Conservation (phyloP, 805 yeast species). For the Wickerhamiella galacta region DNA sequence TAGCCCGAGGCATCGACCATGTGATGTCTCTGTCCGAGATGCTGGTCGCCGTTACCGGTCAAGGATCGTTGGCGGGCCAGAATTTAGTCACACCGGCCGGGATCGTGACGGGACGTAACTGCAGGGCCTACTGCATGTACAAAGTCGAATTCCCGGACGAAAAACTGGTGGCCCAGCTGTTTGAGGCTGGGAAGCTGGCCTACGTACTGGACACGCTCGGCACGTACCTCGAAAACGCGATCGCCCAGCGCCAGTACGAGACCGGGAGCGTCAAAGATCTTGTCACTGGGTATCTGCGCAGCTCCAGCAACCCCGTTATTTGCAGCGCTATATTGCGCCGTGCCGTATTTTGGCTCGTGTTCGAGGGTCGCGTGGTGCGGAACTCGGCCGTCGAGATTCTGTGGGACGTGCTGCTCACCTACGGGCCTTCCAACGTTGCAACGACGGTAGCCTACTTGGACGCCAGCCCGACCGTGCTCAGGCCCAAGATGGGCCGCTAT, state of each 20-base stretch:
- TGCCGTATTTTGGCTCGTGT: conserved; percentile 6
- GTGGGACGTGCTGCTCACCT: conserved; percentile 15
- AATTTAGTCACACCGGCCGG: too few relatives aligned
- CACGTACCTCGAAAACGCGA: too few relatives aligned
- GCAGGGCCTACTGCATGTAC: too few relatives aligned
- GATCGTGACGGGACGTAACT: too few relatives aligned
- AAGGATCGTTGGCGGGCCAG: too few relatives aligned
- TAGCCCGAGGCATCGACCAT: conserved; percentile 13
- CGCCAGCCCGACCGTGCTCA: neutral
- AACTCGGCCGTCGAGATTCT: conserved; percentile 13
- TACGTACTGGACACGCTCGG: conserved; percentile 4
- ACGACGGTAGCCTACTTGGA: conserved; percentile 5
- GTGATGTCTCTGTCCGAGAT: too few relatives aligned
- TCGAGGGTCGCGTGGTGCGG: conserved; percentile 2
- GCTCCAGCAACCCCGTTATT: too few relatives aligned
- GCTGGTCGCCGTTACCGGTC: too few relatives aligned
- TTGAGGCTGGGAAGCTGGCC: neutral
- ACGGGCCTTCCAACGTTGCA: conserved; percentile 13
- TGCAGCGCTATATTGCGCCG: conserved; percentile 8
- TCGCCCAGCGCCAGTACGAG: too few relatives aligned
- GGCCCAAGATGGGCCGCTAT: neutral
- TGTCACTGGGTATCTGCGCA: too few relatives aligned
- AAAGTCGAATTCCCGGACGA: too few relatives aligned
- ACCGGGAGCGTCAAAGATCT: too few relatives aligned
- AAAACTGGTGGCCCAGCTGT: conserved; percentile 1